These are phyloP conservation scores for Talaromyces sp. DNA, from an alignment of 2,329 filamentous ascomycete species.

Conservation along the genomic window DNA sequence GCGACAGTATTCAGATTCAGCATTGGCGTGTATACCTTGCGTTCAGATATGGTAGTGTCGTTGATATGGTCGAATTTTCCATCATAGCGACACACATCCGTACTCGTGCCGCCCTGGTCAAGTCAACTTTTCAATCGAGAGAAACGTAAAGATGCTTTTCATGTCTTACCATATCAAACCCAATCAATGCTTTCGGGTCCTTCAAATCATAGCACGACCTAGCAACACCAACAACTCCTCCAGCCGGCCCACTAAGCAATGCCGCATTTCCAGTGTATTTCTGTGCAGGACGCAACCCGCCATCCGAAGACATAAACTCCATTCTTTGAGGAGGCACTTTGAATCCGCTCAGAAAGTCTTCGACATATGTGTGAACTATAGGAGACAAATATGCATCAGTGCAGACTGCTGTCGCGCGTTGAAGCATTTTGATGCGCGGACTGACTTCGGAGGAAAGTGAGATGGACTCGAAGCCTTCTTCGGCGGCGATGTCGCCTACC, in stretches of 20 bases:
- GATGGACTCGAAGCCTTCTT: constrained; percentile 56
- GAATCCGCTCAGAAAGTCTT: constrained; percentile 12
- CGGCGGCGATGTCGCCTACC: neutral
- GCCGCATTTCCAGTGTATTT: constrained; percentile 76
- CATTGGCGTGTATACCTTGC: constrained; percentile 88
- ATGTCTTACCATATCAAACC: constrained; percentile 66
- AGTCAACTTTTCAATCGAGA: neutral
- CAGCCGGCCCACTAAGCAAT: constrained; percentile 81
- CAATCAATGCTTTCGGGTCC: constrained; percentile 77
- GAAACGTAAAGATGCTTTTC: neutral
- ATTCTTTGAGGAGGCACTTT: constrained; percentile 12
- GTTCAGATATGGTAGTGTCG: constrained; percentile 83
- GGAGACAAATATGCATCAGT: constrained; percentile 75
- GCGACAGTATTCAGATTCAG: constrained; percentile 92
- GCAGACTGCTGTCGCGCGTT: constrained; percentile 68
- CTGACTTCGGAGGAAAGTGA: constrained; percentile 72
- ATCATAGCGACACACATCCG: constrained; percentile 79
- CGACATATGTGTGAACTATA: constrained; percentile 52
- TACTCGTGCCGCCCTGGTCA: constrained; percentile 67
- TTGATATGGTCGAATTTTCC: constrained; percentile 89
- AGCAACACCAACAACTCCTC: constrained; percentile 85
- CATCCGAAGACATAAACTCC: constrained; percentile 70
- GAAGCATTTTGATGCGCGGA: constrained; percentile 78
- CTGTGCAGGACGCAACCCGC: constrained; percentile 52
- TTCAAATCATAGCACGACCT: constrained; percentile 65